A percentile compares a stretch with the other conserved stretches of the same genome.
These are phyloP conservation scores for Phytophthora nicotianae DNA, from an alignment of 352 stramenopile genomes.

Conservation along the genomic window DNA sequence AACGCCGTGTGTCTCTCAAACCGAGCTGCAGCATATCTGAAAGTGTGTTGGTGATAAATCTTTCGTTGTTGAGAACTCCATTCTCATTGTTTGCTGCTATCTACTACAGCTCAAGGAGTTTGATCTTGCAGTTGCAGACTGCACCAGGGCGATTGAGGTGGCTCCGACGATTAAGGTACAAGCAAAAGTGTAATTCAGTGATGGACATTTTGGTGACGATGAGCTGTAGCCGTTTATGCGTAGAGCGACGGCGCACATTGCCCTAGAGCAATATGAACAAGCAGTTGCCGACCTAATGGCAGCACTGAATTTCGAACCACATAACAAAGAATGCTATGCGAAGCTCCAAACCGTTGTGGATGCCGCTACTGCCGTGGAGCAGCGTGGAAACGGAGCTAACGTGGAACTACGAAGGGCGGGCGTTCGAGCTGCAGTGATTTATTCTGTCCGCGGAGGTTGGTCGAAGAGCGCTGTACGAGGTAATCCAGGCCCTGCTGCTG, in stretches of 20 bases:
- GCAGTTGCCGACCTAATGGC: constrained; percentile 51
- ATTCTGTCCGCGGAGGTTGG: constrained; percentile 56
- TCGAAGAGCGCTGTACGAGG: constrained; percentile 46
- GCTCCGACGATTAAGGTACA: constrained; percentile 65
- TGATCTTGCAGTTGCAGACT: constrained; percentile 49
- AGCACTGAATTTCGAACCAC: constrained; percentile 51
- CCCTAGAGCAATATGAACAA: constrained; percentile 21
- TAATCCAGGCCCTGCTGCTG: constrained; percentile 64
- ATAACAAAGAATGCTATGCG: constrained; percentile 56
- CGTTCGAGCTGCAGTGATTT: constrained; percentile 36
- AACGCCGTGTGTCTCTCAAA: constrained; percentile 68
- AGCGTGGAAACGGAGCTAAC: background rate
- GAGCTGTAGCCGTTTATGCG: constrained; percentile 56
- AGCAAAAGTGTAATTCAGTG: background rate
- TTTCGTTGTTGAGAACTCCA: background rate
- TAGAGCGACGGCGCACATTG: constrained; percentile 50
- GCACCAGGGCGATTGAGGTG: constrained; percentile 47
- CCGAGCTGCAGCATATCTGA: constrained; percentile 63
- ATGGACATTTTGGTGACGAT: constrained; percentile 6
- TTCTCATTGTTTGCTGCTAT: constrained; percentile 6
- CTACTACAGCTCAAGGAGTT: constrained; percentile 43
- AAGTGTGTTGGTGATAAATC: constrained; percentile 40
- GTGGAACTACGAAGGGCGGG: constrained; percentile 25
- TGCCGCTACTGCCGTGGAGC: background rate
- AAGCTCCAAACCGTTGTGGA: constrained; percentile 47